These are phyloP conservation scores for Carex pumila DNA, from an alignment of 176 grass and related monocot genomes.

Conservation along the genomic window DNA sequence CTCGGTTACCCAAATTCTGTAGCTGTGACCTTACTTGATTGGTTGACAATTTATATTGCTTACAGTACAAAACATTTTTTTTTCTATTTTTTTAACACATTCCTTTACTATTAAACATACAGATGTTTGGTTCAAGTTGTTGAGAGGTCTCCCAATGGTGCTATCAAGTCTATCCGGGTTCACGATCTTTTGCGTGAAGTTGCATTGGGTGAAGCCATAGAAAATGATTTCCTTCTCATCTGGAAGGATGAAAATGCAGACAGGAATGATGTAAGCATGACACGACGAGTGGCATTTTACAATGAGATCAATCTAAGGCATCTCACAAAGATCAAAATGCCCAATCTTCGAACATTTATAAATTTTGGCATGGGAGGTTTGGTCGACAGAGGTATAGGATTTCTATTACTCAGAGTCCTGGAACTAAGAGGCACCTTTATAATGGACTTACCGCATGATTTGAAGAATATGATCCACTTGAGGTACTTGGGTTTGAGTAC, in stretches of 20 bases:
- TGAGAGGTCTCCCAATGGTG: neutral
- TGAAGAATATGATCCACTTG: neutral
- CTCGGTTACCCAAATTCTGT: too few relatives aligned
- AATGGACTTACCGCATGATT: neutral
- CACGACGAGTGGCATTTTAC: neutral
- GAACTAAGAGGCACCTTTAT: neutral
- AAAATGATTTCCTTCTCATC: neutral
- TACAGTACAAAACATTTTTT: neutral
- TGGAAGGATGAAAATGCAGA: neutral
- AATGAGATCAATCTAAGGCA: neutral
- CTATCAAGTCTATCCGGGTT: neutral
- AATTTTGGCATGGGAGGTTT: neutral
- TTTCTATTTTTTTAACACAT: too few relatives aligned
- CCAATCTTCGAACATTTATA: neutral
- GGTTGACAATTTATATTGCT: neutral
- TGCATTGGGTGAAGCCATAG: neutral
- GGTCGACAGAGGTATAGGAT: neutral
- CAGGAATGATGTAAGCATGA: neutral
- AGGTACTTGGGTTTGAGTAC: neutral
- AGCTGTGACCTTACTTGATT: too few relatives aligned
- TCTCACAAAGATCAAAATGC: neutral
- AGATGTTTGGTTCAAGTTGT: neutral
- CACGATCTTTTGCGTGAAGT: neutral
- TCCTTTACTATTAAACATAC: too few relatives aligned
- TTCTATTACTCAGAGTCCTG: neutral